phyloP scores from a whole-genome alignment of 1,139 yeast species.

The Hanseniaspora gamundiae region DNA sequence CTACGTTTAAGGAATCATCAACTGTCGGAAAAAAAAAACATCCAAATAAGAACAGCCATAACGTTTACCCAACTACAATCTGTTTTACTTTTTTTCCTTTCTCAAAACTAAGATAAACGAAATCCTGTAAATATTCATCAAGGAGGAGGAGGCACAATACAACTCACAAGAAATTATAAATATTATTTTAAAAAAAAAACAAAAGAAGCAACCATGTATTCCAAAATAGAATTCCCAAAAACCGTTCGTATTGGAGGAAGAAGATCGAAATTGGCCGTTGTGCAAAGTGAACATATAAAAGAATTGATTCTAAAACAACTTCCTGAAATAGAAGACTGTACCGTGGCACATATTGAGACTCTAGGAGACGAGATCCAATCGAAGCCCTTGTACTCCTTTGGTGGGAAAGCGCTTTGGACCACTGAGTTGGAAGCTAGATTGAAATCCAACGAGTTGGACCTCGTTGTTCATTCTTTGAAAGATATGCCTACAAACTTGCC shows the following conservation, averaged over 20 bases:
- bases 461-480: constrained; percentile 87
- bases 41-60: too few relatives aligned
- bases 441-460: constrained; percentile 58
- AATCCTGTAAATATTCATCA: constrained; percentile 1
- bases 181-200: neutral
- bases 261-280: constrained; percentile 74
- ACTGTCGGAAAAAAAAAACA: neutral
- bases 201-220: neutral
- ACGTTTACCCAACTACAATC: too few relatives aligned
- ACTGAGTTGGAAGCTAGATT: constrained; percentile 79
- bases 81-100: too few relatives aligned
- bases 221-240: constrained; percentile 1
- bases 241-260: constrained; percentile 64
- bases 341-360: constrained; percentile 70
- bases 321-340: constrained; percentile 49
- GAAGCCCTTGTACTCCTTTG: constrained; percentile 84
- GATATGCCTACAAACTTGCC: constrained; percentile 93
- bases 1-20: too few relatives aligned
- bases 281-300: constrained; percentile 70
- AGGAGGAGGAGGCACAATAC: constrained; percentile 9
- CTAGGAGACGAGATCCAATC: constrained; percentile 81
- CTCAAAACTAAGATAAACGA: neutral
- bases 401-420: constrained; percentile 95
- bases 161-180: neutral
- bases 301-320: constrained; percentile 43